Evolutionary conservation across 176 grass and related monocot genomes (phyloP), one percentile per base, ranked within the genome.

Genomic region (Echinochloa phyllopogon): DNA sequence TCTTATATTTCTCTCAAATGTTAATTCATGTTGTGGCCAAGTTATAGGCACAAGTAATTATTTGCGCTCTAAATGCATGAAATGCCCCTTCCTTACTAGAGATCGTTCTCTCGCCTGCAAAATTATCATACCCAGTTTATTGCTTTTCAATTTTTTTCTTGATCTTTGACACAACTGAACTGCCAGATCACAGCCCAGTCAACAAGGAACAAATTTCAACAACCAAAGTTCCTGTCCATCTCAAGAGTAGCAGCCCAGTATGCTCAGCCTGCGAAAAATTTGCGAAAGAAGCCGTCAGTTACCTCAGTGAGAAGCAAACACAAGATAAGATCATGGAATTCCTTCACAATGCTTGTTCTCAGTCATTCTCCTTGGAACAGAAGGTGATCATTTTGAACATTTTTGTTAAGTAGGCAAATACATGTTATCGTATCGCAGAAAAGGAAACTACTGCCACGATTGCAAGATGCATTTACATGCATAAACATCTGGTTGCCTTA

Each of bases 281-380:
- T 15, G 75, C 88, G 15, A 64, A 44, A 17, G 38, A 92, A 76
- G 91, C 83, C 66, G 24, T 95, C 45, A 81, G 55, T n/a, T 94
- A 94, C 39, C 66, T 98, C 66, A 77, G 67, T 33, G 69, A 92
- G 51, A 94, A 95, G 61, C 36, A 95, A 86, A 94, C 91, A 27
- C 91, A 92, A 56, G 83, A 87, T 62, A 72, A 92, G 49, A 79
- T 96, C 55, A 56, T 86, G 50, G 23, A 76, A 20, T 69, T 78
- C 68, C 87, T 98, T 77, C 93, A 96, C 48, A 76, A 89, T 18
- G 89, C 91, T 29, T 98, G 93, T 82, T 81, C 93, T 76, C 72
- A 85, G 72, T 63, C 89, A 56, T 84, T 89, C 77, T 83, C 89
- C 55, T 67, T 95, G 14, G 59, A 95, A 75, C 52, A 95, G 47